Percentiles rank a stretch among this genome's conserved stretches.
phyloP scores from a whole-genome alignment of 2,329 filamentous ascomycete species.

The Nannizzia gypsea region DNA sequence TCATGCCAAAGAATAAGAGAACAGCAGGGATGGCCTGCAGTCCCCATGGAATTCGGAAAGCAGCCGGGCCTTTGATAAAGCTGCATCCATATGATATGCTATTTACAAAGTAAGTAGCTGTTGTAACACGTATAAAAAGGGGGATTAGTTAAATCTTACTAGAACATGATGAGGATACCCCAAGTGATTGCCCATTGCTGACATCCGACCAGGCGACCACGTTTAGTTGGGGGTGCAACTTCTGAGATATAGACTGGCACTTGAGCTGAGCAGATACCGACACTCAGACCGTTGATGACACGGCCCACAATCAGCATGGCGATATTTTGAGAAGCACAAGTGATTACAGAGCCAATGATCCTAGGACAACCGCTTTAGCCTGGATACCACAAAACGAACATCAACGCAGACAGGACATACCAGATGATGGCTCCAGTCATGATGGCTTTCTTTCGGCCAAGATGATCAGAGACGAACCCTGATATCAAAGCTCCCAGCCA shows the following conservation, averaged over 20 bases:
- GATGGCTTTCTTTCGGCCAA: constrained; percentile 37
- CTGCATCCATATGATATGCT: constrained; percentile 49
- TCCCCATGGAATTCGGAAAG: constrained; percentile 55
- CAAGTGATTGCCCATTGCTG: constrained; percentile 35
- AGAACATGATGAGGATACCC: constrained; percentile 49
- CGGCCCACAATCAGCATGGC: constrained; percentile 42
- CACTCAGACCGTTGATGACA: constrained; percentile 33
- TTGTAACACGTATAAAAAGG: neutral
- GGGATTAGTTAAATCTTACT: constrained; percentile 22
- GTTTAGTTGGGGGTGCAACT: constrained; percentile 31
- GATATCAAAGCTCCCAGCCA: constrained; percentile 47
- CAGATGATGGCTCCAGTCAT: constrained; percentile 43
- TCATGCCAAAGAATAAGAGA: constrained; percentile 46
- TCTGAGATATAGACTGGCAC: constrained; percentile 32
- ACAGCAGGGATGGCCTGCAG: constrained; percentile 52
- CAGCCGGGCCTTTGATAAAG: constrained; percentile 42
- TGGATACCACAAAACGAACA: neutral
- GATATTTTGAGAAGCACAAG: constrained; percentile 53
- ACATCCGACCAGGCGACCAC: constrained; percentile 32
- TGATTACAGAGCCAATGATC: constrained; percentile 47
- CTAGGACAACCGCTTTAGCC: constrained; percentile 17
- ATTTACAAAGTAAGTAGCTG: neutral
- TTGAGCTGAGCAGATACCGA: constrained; percentile 33
- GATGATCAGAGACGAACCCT: constrained; percentile 26
- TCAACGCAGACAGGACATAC: constrained; percentile 21